phyloP scores from a whole-genome alignment of 495 filamentous ascomycete species.

The Mycothermus thermophilus region DNA sequence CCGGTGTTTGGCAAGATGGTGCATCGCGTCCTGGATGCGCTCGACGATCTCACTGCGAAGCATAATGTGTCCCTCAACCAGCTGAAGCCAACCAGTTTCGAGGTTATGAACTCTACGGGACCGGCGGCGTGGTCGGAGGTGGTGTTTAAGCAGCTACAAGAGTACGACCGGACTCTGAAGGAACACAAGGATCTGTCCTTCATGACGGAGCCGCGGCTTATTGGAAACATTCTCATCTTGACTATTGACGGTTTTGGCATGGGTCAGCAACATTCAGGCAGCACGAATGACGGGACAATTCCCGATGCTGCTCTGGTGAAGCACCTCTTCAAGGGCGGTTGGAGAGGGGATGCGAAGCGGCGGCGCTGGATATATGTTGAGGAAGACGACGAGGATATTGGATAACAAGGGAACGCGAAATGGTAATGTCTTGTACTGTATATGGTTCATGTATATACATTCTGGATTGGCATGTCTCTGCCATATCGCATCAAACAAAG shows the following conservation, averaged over 20 bases:
- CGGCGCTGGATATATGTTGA: too few species aligned
- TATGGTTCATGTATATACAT: too few species aligned
- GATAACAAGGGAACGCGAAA: too few species aligned
- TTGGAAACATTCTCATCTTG: constrained; percentile 17
- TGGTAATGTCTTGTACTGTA: too few species aligned
- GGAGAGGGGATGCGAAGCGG: constrained; percentile 12
- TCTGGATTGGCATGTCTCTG: too few species aligned
- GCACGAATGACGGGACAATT: constrained; percentile 9
- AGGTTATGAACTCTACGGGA: constrained; percentile 19
- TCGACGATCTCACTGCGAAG: constrained; percentile 17
- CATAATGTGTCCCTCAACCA: constrained; percentile 17
- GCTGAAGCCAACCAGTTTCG: constrained; percentile 14
- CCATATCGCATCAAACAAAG: too few species aligned
- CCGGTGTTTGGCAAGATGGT: constrained; percentile 24
- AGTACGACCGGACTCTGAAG: constrained; percentile 3
- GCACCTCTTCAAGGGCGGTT: constrained; percentile 15
- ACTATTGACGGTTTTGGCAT: constrained; percentile 19
- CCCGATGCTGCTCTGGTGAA: constrained; percentile 12
- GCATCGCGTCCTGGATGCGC: constrained; percentile 16
- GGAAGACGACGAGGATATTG: too few species aligned
- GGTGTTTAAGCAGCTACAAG: constrained; percentile 14
- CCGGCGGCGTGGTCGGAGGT: constrained; percentile 18
- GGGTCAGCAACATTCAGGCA: constrained; percentile 16
- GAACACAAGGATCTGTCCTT: constrained; percentile 10
- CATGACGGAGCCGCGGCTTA: constrained; percentile 14